Base-by-base conservation (phyloP, 225 moss, liverwort and hornwort species). In the Ulota crispa region DNA sequence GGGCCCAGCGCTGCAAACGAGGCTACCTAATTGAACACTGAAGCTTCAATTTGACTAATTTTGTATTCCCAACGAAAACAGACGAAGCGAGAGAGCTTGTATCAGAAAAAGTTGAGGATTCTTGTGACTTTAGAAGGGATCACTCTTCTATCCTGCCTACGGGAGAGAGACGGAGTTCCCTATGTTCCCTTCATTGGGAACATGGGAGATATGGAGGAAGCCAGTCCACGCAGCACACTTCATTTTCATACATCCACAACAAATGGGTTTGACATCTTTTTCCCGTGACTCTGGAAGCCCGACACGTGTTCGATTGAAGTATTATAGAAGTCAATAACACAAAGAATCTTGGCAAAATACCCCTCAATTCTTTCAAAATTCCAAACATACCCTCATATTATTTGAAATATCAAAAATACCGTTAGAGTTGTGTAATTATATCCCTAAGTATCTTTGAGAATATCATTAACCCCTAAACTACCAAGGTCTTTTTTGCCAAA, bases 151-250 rank as follows among this genome's bases (percentile, higher is more conserved):
- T 87, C 85, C 84, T 56, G 21, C 32, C 27, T 13, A 68, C 8
- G 43, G 6, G 81, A 54, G 83, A 74, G 78, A 61, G 80, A 63
- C 75, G 61, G 9, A 11, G 89, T 85, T 87, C 87, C 73, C 34
- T 0, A 1, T 4, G 76, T 65, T 75, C 79, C 20, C 70, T 1
- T 6, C 0, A 0, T 0, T 54, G 86, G 24, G 81, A 86, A 75
- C 84, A 37, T 11, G 78, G 14, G 81, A 42, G 78, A 4, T 55
- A 21, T 83, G 81, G 86, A 56, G 75, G 81, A 24, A 79, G 78
- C 81, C 67, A 34, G 61, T 75, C 88, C 86, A 89, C 86, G 89
- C 81, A 75, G 71, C 55, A 11, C 7, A 13, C 62, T 83, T 63
- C 14, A 8, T 20, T 71, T 76, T 80, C 83, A 80, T 80, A 65